Percentiles rank a stretch among this genome's conserved stretches.
Conservation (phyloP, 2,329 filamentous ascomycete genomes). For the Lizonia empirigonia region DNA sequence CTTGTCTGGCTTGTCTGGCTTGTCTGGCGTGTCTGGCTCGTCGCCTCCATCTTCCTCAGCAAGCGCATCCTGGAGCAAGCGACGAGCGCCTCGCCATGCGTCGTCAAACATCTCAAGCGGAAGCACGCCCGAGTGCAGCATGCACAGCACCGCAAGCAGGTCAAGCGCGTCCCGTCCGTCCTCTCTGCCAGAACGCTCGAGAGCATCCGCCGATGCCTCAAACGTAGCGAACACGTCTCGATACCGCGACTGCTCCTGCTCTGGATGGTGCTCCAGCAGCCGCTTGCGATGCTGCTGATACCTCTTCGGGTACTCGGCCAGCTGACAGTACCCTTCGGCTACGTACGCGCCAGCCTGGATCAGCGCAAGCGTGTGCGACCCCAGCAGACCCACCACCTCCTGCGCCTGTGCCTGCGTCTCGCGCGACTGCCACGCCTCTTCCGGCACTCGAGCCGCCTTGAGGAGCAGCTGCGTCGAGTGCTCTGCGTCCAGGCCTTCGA, state of each 20-base stretch:
- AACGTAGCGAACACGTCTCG: conserved; percentile 47
- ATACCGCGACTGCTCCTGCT: conserved; percentile 42
- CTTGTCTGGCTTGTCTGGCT: too few relatives aligned
- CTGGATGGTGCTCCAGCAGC: conserved; percentile 33
- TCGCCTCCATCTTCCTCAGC: background rate
- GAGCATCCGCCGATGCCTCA: conserved; percentile 39
- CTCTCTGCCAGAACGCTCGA: conserved; percentile 24
- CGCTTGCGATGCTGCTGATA: conserved; percentile 30
- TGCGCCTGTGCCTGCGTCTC: too few relatives aligned
- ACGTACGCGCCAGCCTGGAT: too few relatives aligned
- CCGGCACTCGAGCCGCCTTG: conserved; percentile 19
- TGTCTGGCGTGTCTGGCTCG: background rate
- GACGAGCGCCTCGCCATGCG: too few relatives aligned
- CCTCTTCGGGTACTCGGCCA: conserved; percentile 30
- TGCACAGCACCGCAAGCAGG: too few relatives aligned
- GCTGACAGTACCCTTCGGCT: too few relatives aligned
- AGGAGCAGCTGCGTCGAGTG: conserved; percentile 22
- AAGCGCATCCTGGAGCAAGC: conserved; percentile 1
- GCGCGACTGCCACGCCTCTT: too few relatives aligned
- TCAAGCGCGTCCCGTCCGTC: conserved; percentile 30
- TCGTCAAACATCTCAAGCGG: too few relatives aligned
- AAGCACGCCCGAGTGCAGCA: too few relatives aligned
- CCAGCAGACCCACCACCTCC: too few relatives aligned
- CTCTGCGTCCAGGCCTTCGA: conserved; percentile 20
- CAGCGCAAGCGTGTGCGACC: too few relatives aligned